Conservation (phyloP, 2,329 filamentous ascomycete genomes). For the Leptographium radiaticola region DNA sequence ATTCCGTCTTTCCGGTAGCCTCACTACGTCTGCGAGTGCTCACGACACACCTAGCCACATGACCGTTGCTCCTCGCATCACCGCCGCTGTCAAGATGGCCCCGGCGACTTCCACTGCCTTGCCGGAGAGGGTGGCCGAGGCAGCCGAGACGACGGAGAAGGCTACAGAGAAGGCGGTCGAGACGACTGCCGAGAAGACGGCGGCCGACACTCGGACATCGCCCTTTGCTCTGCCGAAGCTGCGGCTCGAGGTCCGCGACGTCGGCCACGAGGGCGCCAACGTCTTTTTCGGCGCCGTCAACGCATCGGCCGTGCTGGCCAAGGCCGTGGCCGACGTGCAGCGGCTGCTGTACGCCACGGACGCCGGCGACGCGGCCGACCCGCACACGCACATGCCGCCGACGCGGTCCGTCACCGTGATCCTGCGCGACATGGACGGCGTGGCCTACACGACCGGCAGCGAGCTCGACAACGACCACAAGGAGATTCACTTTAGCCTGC, state of each 20-base stretch:
- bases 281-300: slow-evolving; percentile 57
- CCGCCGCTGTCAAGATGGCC: background rate
- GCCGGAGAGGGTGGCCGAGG: background rate
- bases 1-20: background rate
- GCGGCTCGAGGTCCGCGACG: slow-evolving; percentile 45
- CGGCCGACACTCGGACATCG: background rate
- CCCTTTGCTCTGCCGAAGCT: slow-evolving; percentile 38
- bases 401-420: slow-evolving; percentile 80
- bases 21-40: background rate
- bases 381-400: slow-evolving; percentile 33
- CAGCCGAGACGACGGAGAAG: background rate
- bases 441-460: slow-evolving; percentile 76
- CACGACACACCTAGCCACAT: background rate
- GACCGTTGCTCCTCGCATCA: background rate
- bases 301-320: slow-evolving; percentile 45
- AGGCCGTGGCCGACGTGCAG: slow-evolving; percentile 56
- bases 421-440: slow-evolving; percentile 64
- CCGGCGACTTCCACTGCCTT: background rate
- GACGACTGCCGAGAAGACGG: background rate
- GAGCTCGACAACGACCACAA: slow-evolving; percentile 79
- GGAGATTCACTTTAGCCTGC: slow-evolving; percentile 76
- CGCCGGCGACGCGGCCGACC: slow-evolving; percentile 19
- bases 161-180: background rate
- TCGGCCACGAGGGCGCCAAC: slow-evolving; percentile 44
- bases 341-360: slow-evolving; percentile 53